phyloP scores from a whole-genome alignment of 228 moss, liverwort and hornwort species.

The Sphagnum fallax region DNA sequence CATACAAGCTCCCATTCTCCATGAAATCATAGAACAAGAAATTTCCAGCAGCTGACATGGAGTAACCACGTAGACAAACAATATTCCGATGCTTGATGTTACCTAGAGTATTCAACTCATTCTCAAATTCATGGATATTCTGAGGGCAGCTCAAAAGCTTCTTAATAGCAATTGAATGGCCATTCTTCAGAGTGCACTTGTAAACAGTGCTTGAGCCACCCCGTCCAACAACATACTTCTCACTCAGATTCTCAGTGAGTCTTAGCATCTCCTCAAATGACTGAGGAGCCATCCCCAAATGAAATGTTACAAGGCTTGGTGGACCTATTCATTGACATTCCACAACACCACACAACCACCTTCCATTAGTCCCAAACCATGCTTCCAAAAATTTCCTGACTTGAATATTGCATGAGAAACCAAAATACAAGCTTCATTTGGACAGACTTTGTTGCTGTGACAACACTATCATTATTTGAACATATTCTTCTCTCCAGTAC shows the following conservation, averaged over 20 bases:
- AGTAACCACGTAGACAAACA: slow-evolving; percentile 79
- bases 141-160: slow-evolving; percentile 86
- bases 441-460: too few relatives aligned
- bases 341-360: too few relatives aligned
- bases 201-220: slow-evolving; percentile 92
- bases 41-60: slow-evolving; percentile 72
- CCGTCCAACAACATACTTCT: slow-evolving; percentile 78
- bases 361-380: too few relatives aligned
- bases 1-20: slow-evolving; percentile 90
- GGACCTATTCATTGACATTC: slow-evolving; percentile 33
- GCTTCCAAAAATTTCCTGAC: too few relatives aligned
- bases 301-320: slow-evolving; percentile 74
- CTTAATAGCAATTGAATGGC: slow-evolving; percentile 92
- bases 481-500: slow-evolving; percentile 2
- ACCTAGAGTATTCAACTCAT: slow-evolving; percentile 79
- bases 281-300: slow-evolving; percentile 87
- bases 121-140: slow-evolving; percentile 83
- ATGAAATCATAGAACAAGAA: slow-evolving; percentile 94
- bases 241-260: slow-evolving; percentile 81
- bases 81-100: slow-evolving; percentile 87
- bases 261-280: slow-evolving; percentile 88
- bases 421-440: too few relatives aligned
- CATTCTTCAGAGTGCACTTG: slow-evolving; percentile 81
- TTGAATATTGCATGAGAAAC: too few relatives aligned
- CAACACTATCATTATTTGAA: too few relatives aligned